phyloP scores from a whole-genome alignment of 2,329 filamentous ascomycete genomes.

The Reticulascus tulasneorum region DNA sequence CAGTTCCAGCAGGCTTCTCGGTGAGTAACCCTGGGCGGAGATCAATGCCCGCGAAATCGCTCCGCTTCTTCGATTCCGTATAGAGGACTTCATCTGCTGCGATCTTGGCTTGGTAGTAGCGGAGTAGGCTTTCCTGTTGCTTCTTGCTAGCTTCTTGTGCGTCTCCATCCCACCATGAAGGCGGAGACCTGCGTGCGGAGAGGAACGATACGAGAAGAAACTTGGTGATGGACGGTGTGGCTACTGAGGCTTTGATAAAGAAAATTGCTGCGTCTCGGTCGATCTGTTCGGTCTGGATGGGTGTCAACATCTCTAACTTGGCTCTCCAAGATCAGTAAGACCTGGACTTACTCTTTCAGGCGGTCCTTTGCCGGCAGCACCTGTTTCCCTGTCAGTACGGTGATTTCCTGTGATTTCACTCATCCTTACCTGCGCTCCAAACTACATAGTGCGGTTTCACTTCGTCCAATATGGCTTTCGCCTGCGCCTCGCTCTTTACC shows the following conservation, averaged over 20 bases:
- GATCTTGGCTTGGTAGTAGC: constrained; percentile 59
- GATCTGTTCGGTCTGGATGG: constrained; percentile 47
- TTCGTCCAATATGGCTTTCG: constrained; percentile 56
- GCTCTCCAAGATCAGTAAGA: background rate
- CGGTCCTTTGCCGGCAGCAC: constrained; percentile 57
- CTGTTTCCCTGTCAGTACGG: constrained; percentile 25
- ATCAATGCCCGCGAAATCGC: constrained; percentile 44
- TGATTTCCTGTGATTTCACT: too few species aligned
- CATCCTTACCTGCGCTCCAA: constrained; percentile 58
- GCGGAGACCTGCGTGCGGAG: constrained; percentile 45
- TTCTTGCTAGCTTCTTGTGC: constrained; percentile 38
- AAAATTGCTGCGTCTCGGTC: constrained; percentile 61
- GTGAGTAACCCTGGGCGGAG: constrained; percentile 51
- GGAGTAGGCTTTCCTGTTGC: too few species aligned
- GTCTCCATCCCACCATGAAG: constrained; percentile 53
- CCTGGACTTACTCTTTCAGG: constrained; percentile 38
- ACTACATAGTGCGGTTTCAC: constrained; percentile 63
- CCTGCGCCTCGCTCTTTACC: constrained; percentile 59
- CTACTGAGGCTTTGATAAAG: constrained; percentile 57
- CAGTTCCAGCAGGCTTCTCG: constrained; percentile 42
- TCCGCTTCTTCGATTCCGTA: constrained; percentile 36
- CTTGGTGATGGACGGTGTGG: constrained; percentile 49
- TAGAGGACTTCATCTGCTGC: constrained; percentile 56
- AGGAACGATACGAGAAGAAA: constrained; percentile 65
- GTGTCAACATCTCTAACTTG: constrained; percentile 9